Base-by-base conservation (phyloP, 2,329 filamentous ascomycete species). In the Purpureocillium takamizusanense region DNA sequence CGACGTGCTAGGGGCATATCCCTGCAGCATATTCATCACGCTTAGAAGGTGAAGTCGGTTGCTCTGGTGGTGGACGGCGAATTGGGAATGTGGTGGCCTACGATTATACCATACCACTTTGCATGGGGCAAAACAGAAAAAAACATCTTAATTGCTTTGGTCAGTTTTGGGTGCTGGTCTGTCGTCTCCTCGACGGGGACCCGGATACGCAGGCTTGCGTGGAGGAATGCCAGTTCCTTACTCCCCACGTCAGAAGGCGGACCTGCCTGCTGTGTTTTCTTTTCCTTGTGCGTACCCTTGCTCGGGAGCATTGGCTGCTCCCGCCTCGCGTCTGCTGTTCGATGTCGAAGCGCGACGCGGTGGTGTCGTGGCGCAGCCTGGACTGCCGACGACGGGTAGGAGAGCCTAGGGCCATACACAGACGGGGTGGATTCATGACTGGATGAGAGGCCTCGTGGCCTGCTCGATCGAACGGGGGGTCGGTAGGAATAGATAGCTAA, bases 401-500 rank as follows among this genome's bases (percentile, higher is more conserved):
- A 6, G 21, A 10, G 21, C 10, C 10, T 25, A 6, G 21, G 6
- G 21, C 21, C 21, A 25, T 25, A 10, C 21, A 10, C 10, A 10
- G 21, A 25, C n/a, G n/a, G n/a, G n/a, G n/a, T n/a, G n/a, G 21
- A 25, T 25, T 25, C 21, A 25, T 25, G n/a, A 25, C 21, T 10
- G 6, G 21, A 25, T 25, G 21, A 25, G 10, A 5, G 5, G 21
- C 21, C 21, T 6, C 5, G 6, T 25, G 21, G 21, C 21, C 21
- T 10, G 10, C 21, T 25, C 21, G n/a, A 25, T 25, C 21, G 10
- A 25, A 10, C 6, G 21, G 10, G 29, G 32, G 42, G 36, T 37
- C 36, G 33, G 38, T 49, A 51, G 47, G 50, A 48, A 52, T 55
- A 57, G 53, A 49, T 53, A 25, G 21, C n/a, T n/a, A 25, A 25